phyloP scores from a whole-genome alignment of 2,329 filamentous ascomycete genomes.

The Penicillium sclerotigenum region DNA sequence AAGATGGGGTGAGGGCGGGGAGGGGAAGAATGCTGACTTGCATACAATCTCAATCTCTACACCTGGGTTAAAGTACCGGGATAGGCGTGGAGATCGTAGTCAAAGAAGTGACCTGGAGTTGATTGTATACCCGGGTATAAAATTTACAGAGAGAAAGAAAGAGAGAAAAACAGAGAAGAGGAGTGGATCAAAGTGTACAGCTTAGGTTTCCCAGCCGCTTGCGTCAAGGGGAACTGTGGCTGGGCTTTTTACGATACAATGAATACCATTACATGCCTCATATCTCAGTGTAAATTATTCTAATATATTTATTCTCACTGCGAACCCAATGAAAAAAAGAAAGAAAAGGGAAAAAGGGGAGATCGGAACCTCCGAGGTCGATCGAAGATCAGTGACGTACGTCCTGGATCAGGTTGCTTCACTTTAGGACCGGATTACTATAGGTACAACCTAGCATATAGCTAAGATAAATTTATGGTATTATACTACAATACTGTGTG shows the following conservation, averaged over 20 bases:
- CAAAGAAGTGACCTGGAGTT: background rate
- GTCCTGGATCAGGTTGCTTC: background rate
- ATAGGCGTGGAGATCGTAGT: background rate
- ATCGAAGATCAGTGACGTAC: conserved; percentile 28
- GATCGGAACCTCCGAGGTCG: conserved; percentile 14
- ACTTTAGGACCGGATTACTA: too few relatives aligned
- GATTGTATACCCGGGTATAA: background rate
- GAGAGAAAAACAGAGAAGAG: conserved; percentile 3
- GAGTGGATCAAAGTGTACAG: conserved; percentile 12
- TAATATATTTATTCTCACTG: too few relatives aligned
- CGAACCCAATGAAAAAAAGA: background rate
- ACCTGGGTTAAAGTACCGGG: background rate
- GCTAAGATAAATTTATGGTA: too few relatives aligned
- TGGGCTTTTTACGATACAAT: conserved; percentile 10
- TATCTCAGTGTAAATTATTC: background rate
- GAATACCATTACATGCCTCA: background rate
- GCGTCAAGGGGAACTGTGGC: conserved; percentile 27
- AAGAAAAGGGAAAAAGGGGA: conserved; percentile 2
- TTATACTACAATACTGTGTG: too few relatives aligned
- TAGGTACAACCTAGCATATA: too few relatives aligned
- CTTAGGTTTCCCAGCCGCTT: conserved; percentile 23
- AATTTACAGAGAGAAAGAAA: background rate
- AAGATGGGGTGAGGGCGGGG: background rate
- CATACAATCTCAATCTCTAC: background rate
- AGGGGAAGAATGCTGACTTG: background rate